A percentile compares a stretch with the other conserved stretches of the same genome.
Conservation (phyloP, 2,329 filamentous ascomycete species). For the Daldinia eschscholtzii region DNA sequence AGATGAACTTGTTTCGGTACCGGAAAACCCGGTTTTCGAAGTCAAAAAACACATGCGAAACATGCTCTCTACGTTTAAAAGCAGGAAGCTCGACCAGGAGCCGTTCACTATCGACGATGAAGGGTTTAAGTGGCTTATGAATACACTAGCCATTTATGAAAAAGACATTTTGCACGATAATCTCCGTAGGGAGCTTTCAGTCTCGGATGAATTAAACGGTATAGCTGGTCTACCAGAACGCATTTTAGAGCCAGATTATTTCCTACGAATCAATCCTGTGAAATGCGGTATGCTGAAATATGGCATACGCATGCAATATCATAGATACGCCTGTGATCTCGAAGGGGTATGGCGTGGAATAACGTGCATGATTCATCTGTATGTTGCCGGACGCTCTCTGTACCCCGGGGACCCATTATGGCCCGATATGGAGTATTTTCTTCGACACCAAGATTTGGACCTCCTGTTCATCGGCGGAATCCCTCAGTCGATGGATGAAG, state of each 20-base stretch:
- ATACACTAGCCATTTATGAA: not conserved
- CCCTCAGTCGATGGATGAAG: not conserved
- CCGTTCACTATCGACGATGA: not conserved
- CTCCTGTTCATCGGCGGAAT: not conserved
- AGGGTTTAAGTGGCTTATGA: not conserved
- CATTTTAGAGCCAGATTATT: not conserved
- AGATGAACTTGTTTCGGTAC: not conserved
- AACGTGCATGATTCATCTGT: not conserved
- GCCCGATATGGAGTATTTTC: constrained; percentile 1
- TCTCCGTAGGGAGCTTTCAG: not conserved
- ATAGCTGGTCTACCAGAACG: not conserved
- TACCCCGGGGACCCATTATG: not conserved
- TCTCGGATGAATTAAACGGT: not conserved
- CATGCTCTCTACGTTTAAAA: not conserved
- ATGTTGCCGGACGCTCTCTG: not conserved
- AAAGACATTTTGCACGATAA: not conserved
- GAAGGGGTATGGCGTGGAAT: not conserved
- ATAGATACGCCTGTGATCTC: not conserved
- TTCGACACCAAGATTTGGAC: not conserved
- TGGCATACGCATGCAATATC: not conserved
- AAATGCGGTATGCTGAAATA: not conserved
- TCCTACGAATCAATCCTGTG: not conserved
- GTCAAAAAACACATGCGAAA: not conserved
- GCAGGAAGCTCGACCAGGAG: not conserved
- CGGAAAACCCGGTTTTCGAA: not conserved